Percentiles rank a stretch among this genome's conserved stretches.
phyloP scores from a whole-genome alignment of 305 asterid species.

The Fraxinus angustifolia region DNA sequence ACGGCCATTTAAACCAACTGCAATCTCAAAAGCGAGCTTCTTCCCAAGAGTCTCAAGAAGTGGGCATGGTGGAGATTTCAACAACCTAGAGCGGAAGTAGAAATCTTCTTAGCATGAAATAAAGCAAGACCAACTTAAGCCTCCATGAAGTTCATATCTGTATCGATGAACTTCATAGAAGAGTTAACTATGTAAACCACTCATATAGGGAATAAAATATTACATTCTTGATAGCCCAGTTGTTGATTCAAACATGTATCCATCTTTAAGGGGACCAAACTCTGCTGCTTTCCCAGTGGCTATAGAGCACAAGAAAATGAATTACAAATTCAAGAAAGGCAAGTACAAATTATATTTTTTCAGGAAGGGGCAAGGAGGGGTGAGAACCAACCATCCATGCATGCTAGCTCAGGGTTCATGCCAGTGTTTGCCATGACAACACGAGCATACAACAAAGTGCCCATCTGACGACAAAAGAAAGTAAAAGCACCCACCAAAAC shows the following conservation, averaged over 20 bases:
- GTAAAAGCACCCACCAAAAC: not conserved
- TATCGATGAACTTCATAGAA: not conserved
- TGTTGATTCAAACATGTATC: slow-evolving; percentile 87
- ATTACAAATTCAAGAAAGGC: not conserved
- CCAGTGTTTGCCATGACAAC: slow-evolving; percentile 80
- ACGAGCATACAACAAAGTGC: slow-evolving; percentile 82
- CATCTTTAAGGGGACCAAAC: slow-evolving; percentile 83
- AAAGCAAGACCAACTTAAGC: slow-evolving; percentile 2
- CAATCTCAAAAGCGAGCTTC: slow-evolving; percentile 87
- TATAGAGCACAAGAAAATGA: slow-evolving; percentile 19
- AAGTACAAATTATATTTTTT: not conserved
- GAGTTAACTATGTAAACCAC: not conserved
- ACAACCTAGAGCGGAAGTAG: slow-evolving; percentile 45
- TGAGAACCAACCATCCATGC: slow-evolving; percentile 82
- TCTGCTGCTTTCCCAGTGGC: slow-evolving; percentile 88
- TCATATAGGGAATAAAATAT: slow-evolving; percentile 3
- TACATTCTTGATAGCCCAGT: slow-evolving; percentile 91
- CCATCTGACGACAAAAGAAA: slow-evolving; percentile 52
- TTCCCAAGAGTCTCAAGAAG: slow-evolving; percentile 90
- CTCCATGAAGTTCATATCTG: not conserved
- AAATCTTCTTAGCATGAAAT: slow-evolving; percentile 10
- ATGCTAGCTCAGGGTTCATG: slow-evolving; percentile 92
- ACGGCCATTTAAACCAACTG: slow-evolving; percentile 91
- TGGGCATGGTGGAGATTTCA: slow-evolving; percentile 79
- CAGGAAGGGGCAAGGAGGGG: slow-evolving; percentile 12